These are phyloP conservation scores for Ophiorrhiza pumila DNA, from an alignment of 257 asterid genomes.

Conservation along the genomic window DNA sequence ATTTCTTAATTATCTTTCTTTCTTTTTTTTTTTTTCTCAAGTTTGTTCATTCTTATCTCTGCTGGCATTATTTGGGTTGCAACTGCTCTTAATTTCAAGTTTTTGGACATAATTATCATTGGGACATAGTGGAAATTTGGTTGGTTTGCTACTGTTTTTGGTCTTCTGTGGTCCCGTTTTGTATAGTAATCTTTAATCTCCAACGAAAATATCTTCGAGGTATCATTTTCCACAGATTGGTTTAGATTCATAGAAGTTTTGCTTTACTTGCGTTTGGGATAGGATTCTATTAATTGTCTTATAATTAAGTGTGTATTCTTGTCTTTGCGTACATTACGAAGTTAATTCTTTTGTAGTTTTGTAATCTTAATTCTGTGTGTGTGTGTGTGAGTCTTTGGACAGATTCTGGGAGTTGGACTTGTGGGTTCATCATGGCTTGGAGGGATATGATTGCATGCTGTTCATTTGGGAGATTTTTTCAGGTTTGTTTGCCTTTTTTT, in stretches of 20 bases:
- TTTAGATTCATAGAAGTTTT: background rate
- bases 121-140: background rate
- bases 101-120: background rate
- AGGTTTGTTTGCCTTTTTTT: slow-evolving; percentile 39
- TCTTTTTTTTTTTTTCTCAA: background rate
- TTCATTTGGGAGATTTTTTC: slow-evolving; percentile 53
- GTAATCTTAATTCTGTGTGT: background rate
- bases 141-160: background rate
- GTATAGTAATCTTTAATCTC: background rate
- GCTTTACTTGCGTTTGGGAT: background rate
- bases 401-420: background rate
- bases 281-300: background rate
- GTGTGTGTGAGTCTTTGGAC: background rate
- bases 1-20: background rate
- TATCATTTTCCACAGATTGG: background rate
- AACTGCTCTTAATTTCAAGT: background rate
- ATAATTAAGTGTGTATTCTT: too few species aligned
- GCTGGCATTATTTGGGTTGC: background rate
- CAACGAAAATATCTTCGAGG: background rate
- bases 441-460: slow-evolving; percentile 39
- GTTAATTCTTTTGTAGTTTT: too few species aligned
- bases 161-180: background rate
- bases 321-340: too few species aligned
- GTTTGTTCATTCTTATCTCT: background rate
- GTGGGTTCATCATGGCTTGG: slow-evolving; percentile 44